Conservation (phyloP, 352 stramenopile species). For the Peronosclerospora sorghi region DNA sequence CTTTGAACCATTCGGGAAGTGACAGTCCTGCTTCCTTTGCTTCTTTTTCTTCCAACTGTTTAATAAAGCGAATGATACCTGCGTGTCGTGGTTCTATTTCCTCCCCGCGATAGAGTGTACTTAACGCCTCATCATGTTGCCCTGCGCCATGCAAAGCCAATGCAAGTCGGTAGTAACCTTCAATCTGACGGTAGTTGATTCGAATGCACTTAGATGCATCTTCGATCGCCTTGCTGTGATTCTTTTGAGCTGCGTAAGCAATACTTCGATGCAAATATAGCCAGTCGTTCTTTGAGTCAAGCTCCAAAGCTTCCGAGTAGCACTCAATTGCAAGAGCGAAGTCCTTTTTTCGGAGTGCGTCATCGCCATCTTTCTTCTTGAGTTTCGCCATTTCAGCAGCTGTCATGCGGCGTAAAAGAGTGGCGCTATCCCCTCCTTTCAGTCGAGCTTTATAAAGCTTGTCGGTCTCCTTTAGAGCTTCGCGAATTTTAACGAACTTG, state of each 20-base stretch:
- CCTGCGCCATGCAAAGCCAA: slow-evolving; percentile 30
- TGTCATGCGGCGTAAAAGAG: slow-evolving; percentile 17
- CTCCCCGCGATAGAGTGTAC: slow-evolving; percentile 37
- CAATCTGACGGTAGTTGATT: slow-evolving; percentile 46
- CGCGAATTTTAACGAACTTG: slow-evolving; percentile 49
- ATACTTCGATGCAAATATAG: slow-evolving; percentile 49
- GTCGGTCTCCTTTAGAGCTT: slow-evolving; percentile 45
- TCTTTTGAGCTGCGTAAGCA: slow-evolving; percentile 21
- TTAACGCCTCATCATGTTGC: slow-evolving; percentile 42
- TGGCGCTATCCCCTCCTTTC: slow-evolving; percentile 7
- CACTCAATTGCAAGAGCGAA: slow-evolving; percentile 31
- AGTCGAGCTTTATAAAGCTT: slow-evolving; percentile 10
- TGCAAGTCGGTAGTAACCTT: slow-evolving; percentile 45
- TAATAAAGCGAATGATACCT: slow-evolving; percentile 36
- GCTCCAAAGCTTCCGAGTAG: slow-evolving; percentile 36
- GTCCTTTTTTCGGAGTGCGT: slow-evolving; percentile 39
- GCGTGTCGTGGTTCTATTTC: slow-evolving; percentile 35
- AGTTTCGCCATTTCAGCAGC: slow-evolving; percentile 16
- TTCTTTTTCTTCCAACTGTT: slow-evolving; percentile 34
- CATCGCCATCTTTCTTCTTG: slow-evolving; percentile 34
- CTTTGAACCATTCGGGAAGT: slow-evolving; percentile 38
- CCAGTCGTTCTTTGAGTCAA: slow-evolving; percentile 42
- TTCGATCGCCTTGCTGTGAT: slow-evolving; percentile 34
- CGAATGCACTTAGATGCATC: slow-evolving; percentile 46
- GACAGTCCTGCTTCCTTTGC: slow-evolving; percentile 23